These are phyloP conservation scores for Phytophthora boehmeriae DNA, from an alignment of 352 stramenopile genomes.

Conservation along the genomic window DNA sequence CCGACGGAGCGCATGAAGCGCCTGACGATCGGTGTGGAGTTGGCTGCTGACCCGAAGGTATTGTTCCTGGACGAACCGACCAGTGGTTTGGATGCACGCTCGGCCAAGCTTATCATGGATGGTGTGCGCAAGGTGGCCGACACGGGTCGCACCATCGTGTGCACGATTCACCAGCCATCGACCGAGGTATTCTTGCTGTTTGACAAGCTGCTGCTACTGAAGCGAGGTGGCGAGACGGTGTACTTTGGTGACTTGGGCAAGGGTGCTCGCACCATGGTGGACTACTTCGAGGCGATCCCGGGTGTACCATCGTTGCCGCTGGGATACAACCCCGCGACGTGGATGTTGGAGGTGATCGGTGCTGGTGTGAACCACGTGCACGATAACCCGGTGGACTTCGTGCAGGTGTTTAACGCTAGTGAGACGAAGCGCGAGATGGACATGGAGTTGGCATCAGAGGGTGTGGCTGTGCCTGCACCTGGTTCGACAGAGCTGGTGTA, in stretches of 20 bases:
- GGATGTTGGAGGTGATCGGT: slow-evolving; percentile 82
- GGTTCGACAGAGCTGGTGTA: slow-evolving; percentile 31
- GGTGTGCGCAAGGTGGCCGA: slow-evolving; percentile 61
- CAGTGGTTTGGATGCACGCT: slow-evolving; percentile 51
- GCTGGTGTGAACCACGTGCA: slow-evolving; percentile 22
- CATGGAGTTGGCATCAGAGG: slow-evolving; percentile 31
- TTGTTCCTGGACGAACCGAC: slow-evolving; percentile 81
- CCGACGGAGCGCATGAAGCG: slow-evolving; percentile 52
- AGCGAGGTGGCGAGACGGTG: slow-evolving; percentile 79
- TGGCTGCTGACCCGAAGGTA: slow-evolving; percentile 77
- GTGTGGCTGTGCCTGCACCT: slow-evolving; percentile 1
- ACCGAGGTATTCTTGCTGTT: slow-evolving; percentile 85
- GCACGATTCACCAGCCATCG: slow-evolving; percentile 92
- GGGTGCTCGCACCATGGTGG: slow-evolving; percentile 43
- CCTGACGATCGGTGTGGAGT: slow-evolving; percentile 83
- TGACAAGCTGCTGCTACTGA: slow-evolving; percentile 87
- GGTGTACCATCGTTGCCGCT: slow-evolving; percentile 46
- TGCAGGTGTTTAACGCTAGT: slow-evolving; percentile 26
- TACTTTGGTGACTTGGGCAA: slow-evolving; percentile 84
- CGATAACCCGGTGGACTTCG: slow-evolving; percentile 28
- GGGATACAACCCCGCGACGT: slow-evolving; percentile 87
- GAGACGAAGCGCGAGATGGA: slow-evolving; percentile 8
- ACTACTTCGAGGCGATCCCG: slow-evolving; percentile 78
- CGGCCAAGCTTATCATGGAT: slow-evolving; percentile 77
- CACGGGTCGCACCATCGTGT: slow-evolving; percentile 80